phyloP scores from a whole-genome alignment of 768 basidiomycete species.

The Boletellus ananas region DNA sequence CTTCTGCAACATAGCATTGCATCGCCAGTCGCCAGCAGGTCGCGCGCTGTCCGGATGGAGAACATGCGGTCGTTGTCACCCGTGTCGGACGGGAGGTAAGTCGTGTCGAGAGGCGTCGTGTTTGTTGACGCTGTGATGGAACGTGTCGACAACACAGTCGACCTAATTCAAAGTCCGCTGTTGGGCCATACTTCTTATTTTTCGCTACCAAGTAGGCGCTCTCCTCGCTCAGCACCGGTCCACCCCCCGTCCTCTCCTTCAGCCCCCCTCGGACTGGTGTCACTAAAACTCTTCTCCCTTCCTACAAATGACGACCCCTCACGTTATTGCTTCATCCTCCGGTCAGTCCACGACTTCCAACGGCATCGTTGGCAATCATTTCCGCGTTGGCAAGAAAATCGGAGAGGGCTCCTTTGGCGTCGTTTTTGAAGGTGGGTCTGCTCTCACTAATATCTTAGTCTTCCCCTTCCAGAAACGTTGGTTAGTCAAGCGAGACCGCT shows the following conservation, averaged over 20 bases:
- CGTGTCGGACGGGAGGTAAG: background rate
- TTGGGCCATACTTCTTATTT: slow-evolving; percentile 26
- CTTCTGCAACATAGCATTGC: too few relatives aligned
- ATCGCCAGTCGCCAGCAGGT: too few relatives aligned
- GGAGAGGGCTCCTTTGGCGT: slow-evolving; percentile 99
- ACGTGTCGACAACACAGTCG: slow-evolving; percentile 27
- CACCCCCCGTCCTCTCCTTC: slow-evolving; percentile 23
- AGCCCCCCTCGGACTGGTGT: slow-evolving; percentile 28
- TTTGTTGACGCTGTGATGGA: slow-evolving; percentile 10
- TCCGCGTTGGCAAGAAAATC: slow-evolving; percentile 96
- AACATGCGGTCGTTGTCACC: too few relatives aligned
- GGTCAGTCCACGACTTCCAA: slow-evolving; percentile 58
- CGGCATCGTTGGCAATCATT: slow-evolving; percentile 76
- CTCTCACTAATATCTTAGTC: slow-evolving; percentile 4
- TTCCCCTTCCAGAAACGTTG: background rate
- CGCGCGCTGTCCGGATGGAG: too few relatives aligned
- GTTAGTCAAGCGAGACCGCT: slow-evolving; percentile 2
- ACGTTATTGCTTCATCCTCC: slow-evolving; percentile 79
- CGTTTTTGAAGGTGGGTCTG: slow-evolving; percentile 79
- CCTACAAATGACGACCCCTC: slow-evolving; percentile 67
- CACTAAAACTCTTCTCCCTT: slow-evolving; percentile 4
- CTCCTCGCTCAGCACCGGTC: slow-evolving; percentile 22
- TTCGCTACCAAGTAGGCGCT: slow-evolving; percentile 22
- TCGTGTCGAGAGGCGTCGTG: background rate
- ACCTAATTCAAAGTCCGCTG: slow-evolving; percentile 33